Evolutionary conservation across 2,329 filamentous ascomycete species (phyloP), one percentile per base, ranked within the genome.

Genomic region (Byssochlamys sp.): DNA sequence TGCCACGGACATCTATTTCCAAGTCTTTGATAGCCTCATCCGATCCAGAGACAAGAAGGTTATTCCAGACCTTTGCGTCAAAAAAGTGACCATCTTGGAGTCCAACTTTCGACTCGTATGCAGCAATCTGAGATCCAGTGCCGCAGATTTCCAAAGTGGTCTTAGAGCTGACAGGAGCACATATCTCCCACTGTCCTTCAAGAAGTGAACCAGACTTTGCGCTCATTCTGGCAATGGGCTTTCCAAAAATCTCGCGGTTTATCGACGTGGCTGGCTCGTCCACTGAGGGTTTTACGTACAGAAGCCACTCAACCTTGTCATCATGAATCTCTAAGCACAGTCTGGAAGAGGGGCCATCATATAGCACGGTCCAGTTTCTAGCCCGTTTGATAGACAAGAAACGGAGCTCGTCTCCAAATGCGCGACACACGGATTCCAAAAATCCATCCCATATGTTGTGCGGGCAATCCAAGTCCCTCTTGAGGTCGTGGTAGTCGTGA

Each of bases 201-300:
- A 75, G 59, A 14, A 78, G 61, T 6, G 62, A 66, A 4, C 60
- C 56, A 2, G 59, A 54, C 1, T 52, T 57, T 2, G 77, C 73
- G 1, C 60, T 59, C 76, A 81, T 78, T 57, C 72, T 71, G 6
- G 80, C 80, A 60, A 82, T 71, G 0, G 80, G 79, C 45, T 72
- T 73, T 2, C 65, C 65, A 2, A 81, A 66, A 0, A 78, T 67
- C 55, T 76, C 72, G 29, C 80, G 70, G 24, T 77, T 60, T 1
- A 65, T 57, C 55, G 72, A 76, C 27, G 73, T 71, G 0, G 71
- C 69, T 1, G 75, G 71, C 29, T 76, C 67, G 12, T 66, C 60
- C 3, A 62, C 56, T 0, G 71, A 66, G n/a, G 77, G 69, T 35
- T 76, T 77, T 11, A 76, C 75, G 61, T 74, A 82, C 3, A 84